Percentiles rank a stretch among this genome's conserved stretches.
phyloP scores from a whole-genome alignment of 805 yeast species.

The Kluyveromyces dobzhanskii region DNA sequence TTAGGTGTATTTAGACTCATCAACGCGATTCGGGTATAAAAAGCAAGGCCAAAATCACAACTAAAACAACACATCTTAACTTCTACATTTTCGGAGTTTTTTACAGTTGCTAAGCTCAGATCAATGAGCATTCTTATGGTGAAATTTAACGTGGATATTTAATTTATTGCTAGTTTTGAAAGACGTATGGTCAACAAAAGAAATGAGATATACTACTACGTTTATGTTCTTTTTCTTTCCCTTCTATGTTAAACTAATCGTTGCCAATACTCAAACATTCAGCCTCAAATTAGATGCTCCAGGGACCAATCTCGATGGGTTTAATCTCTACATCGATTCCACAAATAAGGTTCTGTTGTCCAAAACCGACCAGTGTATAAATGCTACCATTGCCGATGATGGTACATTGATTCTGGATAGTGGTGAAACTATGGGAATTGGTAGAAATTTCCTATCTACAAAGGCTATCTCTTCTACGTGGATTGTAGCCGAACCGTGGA shows the following conservation, averaged over 20 bases:
- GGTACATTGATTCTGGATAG: conserved; percentile 1
- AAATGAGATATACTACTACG: not conserved
- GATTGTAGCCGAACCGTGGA: conserved; percentile 2
- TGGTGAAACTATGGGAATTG: conserved; percentile 1
- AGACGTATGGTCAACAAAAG: too few relatives aligned
- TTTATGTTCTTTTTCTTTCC: not conserved
- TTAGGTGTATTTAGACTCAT: too few relatives aligned
- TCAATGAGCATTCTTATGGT: too few relatives aligned
- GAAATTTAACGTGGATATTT: too few relatives aligned
- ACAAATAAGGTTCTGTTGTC: not conserved
- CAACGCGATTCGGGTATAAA: too few relatives aligned
- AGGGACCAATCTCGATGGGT: not conserved
- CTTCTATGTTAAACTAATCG: not conserved
- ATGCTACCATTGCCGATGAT: not conserved
- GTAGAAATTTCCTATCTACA: not conserved
- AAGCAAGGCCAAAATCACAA: too few relatives aligned
- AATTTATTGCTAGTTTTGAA: too few relatives aligned
- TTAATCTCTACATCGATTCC: not conserved
- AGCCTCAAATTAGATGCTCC: conserved; percentile 1
- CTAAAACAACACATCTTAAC: too few relatives aligned
- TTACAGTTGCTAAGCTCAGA: too few relatives aligned
- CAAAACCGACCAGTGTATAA: not conserved
- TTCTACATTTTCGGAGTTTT: too few relatives aligned
- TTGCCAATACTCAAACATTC: not conserved
- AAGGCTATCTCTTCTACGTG: not conserved